Base-by-base conservation (phyloP, 441 rosid species). In the Croton setiger region DNA sequence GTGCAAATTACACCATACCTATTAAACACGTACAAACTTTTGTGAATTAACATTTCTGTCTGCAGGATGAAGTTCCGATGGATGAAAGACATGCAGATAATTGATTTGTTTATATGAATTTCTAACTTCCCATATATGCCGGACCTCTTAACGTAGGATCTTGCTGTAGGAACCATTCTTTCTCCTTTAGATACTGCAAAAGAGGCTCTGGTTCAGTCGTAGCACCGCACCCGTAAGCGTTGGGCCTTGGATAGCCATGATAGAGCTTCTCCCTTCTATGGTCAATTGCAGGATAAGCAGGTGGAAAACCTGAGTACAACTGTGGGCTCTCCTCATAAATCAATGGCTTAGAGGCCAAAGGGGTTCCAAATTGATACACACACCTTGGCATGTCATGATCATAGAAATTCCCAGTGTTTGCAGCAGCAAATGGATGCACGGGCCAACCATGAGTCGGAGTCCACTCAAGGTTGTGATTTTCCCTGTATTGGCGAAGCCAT, bases 401-500 rank as follows among this genome's bases (percentile, higher is more conserved):
- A 60, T 73, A 72, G 21, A 82, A 68, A 70, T 81, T 76, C 49
- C 76, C 72, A 37, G 78, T 53, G 75, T 63, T 74, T 71, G 80
- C 74, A 27, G 87, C 67, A 60, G 80, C 72, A 53, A 75, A 79
- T 39, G 72, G 56, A 73, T 78, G 78, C 55, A 66, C 75, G 9
- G 84, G 77, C 84, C 77, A 56, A 36, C 68, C 51, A 47, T 72
- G 81, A 71, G 31, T 41, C 43, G 75, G 78, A 51, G 64, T 66
- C 13, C 71, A 74, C 53, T 81, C 83, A 74, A 79, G 85, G 74
- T 82, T 85, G 44, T 78, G 82, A 56, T 78, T 87, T 75, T 87
- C 92, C 79, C 99, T 87, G 74, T 90, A 92, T 48, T 89, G 85
- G 13, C 92, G 91, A 68, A 94, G 96, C 99, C 99, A 94, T 78